These are phyloP conservation scores for Pulveroboletus sp. DNA, from an alignment of 768 basidiomycete genomes.

Conservation along the genomic window DNA sequence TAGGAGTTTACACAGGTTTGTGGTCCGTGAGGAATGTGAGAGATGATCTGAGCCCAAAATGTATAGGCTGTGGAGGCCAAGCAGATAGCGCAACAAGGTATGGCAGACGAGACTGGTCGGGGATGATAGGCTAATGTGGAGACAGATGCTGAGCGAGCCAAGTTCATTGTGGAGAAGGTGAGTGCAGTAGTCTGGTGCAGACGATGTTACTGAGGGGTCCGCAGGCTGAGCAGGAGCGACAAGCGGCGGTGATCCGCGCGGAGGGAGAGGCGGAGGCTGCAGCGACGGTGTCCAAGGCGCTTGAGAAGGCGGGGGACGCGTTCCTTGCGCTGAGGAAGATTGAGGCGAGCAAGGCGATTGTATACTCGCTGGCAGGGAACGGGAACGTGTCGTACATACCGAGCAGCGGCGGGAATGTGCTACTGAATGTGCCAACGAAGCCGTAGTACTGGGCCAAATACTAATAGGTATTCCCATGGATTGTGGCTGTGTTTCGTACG, in stretches of 20 bases:
- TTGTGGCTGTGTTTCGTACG: conserved; percentile 22
- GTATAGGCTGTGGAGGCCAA: conserved; percentile 94
- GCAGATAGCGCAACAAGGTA: conserved; percentile 98
- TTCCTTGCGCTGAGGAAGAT: conserved; percentile 95
- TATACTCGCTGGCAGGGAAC: conserved; percentile 73
- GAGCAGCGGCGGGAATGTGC: conserved; percentile 71
- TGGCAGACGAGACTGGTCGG: conserved; percentile 7
- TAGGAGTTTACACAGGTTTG: conserved; percentile 82
- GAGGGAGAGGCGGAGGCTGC: conserved; percentile 99
- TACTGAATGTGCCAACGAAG: conserved; percentile 76
- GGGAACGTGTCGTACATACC: conserved; percentile 91
- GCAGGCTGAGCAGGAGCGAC: conserved; percentile 98
- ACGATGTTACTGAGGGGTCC: conserved; percentile 17
- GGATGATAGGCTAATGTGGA: conserved; percentile 13
- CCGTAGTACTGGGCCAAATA: conserved; percentile 13
- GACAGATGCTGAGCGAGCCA: conserved; percentile 94
- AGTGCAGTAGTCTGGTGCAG: conserved; percentile 9
- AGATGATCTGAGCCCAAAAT: not conserved
- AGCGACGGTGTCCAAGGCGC: conserved; percentile 82
- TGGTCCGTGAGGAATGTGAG: not conserved
- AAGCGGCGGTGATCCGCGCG: conserved; percentile 96
- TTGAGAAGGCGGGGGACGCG: conserved; percentile 94
- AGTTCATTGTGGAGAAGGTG: conserved; percentile 99
- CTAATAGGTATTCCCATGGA: conserved; percentile 19
- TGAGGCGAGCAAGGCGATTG: conserved; percentile 98